Evolutionary conservation across 164 flowering plant genomes (phyloP), one percentile per base, ranked within the genome.

Genomic region (Hamamelis virginiana): DNA sequence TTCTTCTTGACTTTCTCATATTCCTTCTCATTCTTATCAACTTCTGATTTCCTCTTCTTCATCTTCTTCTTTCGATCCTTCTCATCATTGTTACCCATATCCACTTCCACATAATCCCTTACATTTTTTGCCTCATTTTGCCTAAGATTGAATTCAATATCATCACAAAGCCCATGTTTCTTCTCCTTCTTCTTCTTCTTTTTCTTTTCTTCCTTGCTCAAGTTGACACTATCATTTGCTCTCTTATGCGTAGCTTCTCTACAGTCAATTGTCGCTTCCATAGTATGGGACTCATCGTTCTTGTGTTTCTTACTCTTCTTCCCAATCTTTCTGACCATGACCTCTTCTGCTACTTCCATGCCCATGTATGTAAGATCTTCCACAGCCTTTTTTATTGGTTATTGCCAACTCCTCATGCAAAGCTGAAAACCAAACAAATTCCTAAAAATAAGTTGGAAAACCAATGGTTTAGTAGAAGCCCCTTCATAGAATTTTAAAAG

Each of bases 101-200:
- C 19, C 33, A 28, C 46, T 21, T 22, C 48, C 22, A 59, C 33
- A 33, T 45, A 41, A 62, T 11, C 8, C 15, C 16, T 52, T 14
- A 10, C 47, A 44, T 44, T 46, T 19, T 25, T 8, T 18, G 22
- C 53, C 15, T 19, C 55, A 6, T 18, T 28, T 11, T 46, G 61
- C 25, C n/a, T 33, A 51, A 26, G 44, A 51, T 52, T 26, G 12
- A 1, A 15, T 23, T 18, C 53, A 22, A 13, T 15, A n/a, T 61
- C 19, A 43, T 62, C 15, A 12, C 26, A 8, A 13, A 21, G 12
- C 25, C 19, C 67, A 55, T 67, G 47, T 28, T 60, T 67, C 47
- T 62, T 46, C 46, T 28, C 46, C n/a, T 59, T 68, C 46, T 28
- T 58, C n/a, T 59, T 68, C 53, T 26, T 66, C 70, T 44, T 66